Evolutionary conservation across 345 rosid species (phyloP), one percentile per base, ranked within the genome.

Genomic region (Gossypium ekmanianum): DNA sequence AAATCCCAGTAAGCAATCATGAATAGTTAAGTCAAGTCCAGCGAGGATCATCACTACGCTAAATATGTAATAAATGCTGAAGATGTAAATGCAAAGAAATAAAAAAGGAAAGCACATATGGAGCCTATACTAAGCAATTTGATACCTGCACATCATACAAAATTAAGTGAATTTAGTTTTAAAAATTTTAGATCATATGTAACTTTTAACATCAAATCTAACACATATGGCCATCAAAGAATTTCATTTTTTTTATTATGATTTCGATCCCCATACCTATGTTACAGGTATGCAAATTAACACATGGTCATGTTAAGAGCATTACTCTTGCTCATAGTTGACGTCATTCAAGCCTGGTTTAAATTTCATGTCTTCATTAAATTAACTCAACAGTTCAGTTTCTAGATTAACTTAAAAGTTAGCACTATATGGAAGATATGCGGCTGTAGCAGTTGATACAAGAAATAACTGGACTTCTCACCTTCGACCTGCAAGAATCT

Each of bases 401-500:
- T 51, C 11, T n/a, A 44, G 50, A 39, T 71, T 54, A 70, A 52
- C 61, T 70, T 70, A 70, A 56, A 67, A 57, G 41, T 41, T 22
- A 16, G 55, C 6, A 48, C 16, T 29, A 48, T 11, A 66, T 14
- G 52, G 50, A 68, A 50, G 20, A 39, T 27, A 59, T 4, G 59
- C 20, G 29, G 12, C 66, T 13, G 51, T 24, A 61, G 44, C 59
- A 73, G 27, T 41, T 43, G 41, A 52, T 20, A 34, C 3, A 18
- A 18, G 20, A 65, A 64, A 11, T 74, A 8, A 73, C 20, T 69
- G 52, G 48, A 65, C n/a, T 71, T 70, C 88, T 89, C 78, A 96
- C 99, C 99, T 96, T 87, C 94, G 83, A 70, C 99, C 99, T 9
- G 99, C 95, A 76, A 96, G 98, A 82, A 93, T 92, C 88, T 93